Base-by-base conservation (phyloP, 306 rosid species). In the Gastrolobium villosum region DNA sequence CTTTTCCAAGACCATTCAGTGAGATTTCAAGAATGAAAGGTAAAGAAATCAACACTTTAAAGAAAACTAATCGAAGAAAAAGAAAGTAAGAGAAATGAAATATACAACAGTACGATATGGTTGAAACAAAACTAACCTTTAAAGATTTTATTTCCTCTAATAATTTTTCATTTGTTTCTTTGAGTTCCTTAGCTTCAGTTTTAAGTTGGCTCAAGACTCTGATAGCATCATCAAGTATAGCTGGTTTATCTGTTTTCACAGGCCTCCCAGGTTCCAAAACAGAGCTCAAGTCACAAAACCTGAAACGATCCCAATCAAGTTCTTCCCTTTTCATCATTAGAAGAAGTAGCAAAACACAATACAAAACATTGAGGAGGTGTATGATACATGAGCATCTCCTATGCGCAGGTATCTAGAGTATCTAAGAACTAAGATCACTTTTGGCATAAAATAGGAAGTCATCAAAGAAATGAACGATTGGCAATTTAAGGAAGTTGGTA, bases 241-340 rank as follows among this genome's bases (percentile, higher is more conserved):
- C 93, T 4, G 87, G 82, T 72, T 96, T 96, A 86, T 91, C 97
- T 13, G 90, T 82, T 85, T 82, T 93, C 65, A 86, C 53, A 52
- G 96, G 90, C 64, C 92, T 88, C 68, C 89, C 96, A 20, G 98
- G 96, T 41, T 93, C 99, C 82, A 95, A 85, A 81, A 89, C 89
- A 85, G 88, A 41, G 79, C 92, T 87, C 90, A 95, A 87, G 43
- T 95, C 97, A 72, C 87, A 52, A 83, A 90, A 94, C 87, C 93
- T 94, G 88, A 41, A 84, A 67, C 10, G 46, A 34, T 45, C 13
- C 70, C 49, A 65, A 65, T 73, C 78, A 80, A 46, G 40, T 70
- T 50, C 69, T 46, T 15, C 30, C 59, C 63, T 35, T 67, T 67
- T 70, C 31, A 48, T 31, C 50, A 48, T 41, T 32, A 73, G 26